phyloP scores from a whole-genome alignment of 805 yeast species.

The Candida krabiensis region DNA sequence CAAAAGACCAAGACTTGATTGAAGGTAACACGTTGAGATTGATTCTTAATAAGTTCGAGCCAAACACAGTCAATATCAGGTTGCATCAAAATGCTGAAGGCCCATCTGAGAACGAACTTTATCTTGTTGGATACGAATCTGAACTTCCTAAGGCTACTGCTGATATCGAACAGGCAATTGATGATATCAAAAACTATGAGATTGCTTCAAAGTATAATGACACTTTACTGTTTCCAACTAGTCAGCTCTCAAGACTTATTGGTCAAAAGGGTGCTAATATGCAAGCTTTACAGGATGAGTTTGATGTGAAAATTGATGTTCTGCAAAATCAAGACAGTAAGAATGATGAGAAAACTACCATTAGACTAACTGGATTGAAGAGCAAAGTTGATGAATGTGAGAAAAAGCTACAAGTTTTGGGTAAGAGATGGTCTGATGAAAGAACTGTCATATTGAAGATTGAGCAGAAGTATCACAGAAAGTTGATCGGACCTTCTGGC shows the following conservation, averaged over 20 bases:
- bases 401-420: slow-evolving; percentile 52
- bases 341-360: slow-evolving; percentile 42
- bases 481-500: slow-evolving; percentile 83
- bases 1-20: slow-evolving; percentile 57
- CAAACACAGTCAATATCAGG: slow-evolving; percentile 41
- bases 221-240: slow-evolving; percentile 61
- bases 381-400: slow-evolving; percentile 75
- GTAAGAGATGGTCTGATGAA: slow-evolving; percentile 84
- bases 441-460: slow-evolving; percentile 60
- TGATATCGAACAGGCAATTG: slow-evolving; percentile 54
- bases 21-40: slow-evolving; percentile 56
- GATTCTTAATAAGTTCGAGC: slow-evolving; percentile 32
- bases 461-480: slow-evolving; percentile 76
- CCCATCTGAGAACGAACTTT: slow-evolving; percentile 49
- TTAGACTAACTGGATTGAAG: slow-evolving; percentile 74
- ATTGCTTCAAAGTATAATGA: slow-evolving; percentile 41
- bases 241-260: slow-evolving; percentile 73
- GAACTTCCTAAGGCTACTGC: slow-evolving; percentile 57
- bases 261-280: slow-evolving; percentile 86
- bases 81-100: slow-evolving; percentile 45
- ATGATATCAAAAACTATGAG: slow-evolving; percentile 42
- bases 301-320: slow-evolving; percentile 74
- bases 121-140: slow-evolving; percentile 65
- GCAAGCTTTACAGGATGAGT: slow-evolving; percentile 66
- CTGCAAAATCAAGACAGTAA: slow-evolving; percentile 48